Percentiles rank a stretch among this genome's conserved stretches.
Conservation (phyloP, 768 basidiomycete species). For the Cystobasidium onofrii region DNA sequence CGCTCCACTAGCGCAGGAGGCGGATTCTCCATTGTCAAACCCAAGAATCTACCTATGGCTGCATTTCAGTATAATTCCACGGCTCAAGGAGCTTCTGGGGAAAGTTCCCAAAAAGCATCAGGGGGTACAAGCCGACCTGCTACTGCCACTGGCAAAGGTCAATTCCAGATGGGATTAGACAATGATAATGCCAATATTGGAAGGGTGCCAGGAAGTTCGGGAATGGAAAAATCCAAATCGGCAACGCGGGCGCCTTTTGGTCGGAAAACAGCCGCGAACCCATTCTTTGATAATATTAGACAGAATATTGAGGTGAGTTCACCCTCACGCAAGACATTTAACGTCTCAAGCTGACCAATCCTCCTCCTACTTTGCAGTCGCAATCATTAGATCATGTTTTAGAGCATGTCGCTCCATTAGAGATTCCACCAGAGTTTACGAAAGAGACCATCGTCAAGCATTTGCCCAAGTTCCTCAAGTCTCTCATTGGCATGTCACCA, state of each 20-base stretch:
- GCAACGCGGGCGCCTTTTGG: neutral
- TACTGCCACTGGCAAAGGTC: neutral
- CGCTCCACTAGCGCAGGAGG: neutral
- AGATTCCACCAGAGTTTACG: slow-evolving; percentile 31
- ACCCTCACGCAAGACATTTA: neutral
- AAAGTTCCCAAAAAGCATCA: neutral
- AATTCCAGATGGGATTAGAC: neutral
- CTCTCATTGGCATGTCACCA: slow-evolving; percentile 33
- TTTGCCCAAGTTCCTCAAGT: slow-evolving; percentile 37
- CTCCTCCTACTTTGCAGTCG: slow-evolving; percentile 22
- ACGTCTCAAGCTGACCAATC: neutral
- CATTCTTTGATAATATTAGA: slow-evolving; percentile 84
- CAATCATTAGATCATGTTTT: slow-evolving; percentile 39
- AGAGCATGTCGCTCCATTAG: slow-evolving; percentile 36
- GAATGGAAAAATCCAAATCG: neutral
- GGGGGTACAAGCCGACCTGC: neutral
- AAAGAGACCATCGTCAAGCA: slow-evolving; percentile 7
- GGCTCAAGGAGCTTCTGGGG: slow-evolving; percentile 29
- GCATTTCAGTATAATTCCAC: slow-evolving; percentile 47
- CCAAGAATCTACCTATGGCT: slow-evolving; percentile 44
- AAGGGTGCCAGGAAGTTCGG: neutral
- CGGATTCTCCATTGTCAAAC: slow-evolving; percentile 36
- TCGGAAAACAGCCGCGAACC: slow-evolving; percentile 53
- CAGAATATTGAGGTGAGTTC: slow-evolving; percentile 45
- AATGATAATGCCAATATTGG: slow-evolving; percentile 1